These are phyloP conservation scores for Trichophaea hybrida DNA, from an alignment of 2,329 filamentous ascomycete species.

Conservation along the genomic window DNA sequence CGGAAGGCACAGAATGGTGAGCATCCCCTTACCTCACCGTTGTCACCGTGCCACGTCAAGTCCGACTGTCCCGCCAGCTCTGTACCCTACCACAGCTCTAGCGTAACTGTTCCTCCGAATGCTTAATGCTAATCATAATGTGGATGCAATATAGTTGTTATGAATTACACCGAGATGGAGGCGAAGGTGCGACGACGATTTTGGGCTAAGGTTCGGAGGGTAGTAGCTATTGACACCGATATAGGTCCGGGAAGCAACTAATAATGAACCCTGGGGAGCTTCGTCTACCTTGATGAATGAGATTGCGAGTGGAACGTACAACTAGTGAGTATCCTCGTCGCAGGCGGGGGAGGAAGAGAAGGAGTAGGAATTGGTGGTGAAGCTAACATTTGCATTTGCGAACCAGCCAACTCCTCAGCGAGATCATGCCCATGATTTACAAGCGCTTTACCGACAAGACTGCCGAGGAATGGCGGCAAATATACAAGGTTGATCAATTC, in stretches of 20 bases:
- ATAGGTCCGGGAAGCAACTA: conserved; percentile 90
- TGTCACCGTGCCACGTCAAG: not conserved
- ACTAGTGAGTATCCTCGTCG: conserved; percentile 56
- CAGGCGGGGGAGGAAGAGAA: not conserved
- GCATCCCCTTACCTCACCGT: conserved; percentile 23
- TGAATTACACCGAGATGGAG: conserved; percentile 97
- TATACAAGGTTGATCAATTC: conserved; percentile 64
- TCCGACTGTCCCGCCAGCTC: conserved; percentile 10
- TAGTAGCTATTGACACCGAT: not conserved
- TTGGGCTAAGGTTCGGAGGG: not conserved
- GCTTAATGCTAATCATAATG: too few species aligned
- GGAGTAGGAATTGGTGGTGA: not conserved
- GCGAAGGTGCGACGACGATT: conserved; percentile 38
- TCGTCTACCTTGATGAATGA: conserved; percentile 84
- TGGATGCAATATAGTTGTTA: conserved; percentile 50
- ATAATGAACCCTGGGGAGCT: conserved; percentile 95
- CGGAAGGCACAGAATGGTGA: conserved; percentile 94
- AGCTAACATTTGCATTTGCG: not conserved
- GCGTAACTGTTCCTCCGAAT: not conserved
- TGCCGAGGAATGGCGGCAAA: conserved; percentile 96
- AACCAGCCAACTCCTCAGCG: conserved; percentile 77
- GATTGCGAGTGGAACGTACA: conserved; percentile 94
- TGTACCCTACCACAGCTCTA: conserved; percentile 3
- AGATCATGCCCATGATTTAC: conserved; percentile 99
- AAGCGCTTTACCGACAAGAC: conserved; percentile 97